Base-by-base conservation (phyloP, 108 stramenopile species). In the Epithemia pelagica region DNA sequence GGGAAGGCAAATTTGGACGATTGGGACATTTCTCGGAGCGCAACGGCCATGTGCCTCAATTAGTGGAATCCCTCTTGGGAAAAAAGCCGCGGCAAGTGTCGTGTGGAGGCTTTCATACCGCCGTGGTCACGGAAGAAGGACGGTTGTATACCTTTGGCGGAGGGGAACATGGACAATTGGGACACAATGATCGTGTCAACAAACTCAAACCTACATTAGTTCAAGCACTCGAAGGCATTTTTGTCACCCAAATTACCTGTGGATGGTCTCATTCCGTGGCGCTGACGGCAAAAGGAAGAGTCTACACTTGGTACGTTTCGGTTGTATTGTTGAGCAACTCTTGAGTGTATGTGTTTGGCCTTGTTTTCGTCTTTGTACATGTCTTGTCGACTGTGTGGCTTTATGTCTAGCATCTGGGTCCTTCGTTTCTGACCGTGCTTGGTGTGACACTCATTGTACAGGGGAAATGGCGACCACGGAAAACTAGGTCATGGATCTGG, bases 211-310 rank as follows among this genome's bases (percentile, higher is more conserved):
- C 95, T 1, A 92, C 91, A 0, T 46, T 89, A 15, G 95, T 95
- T 1, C 74, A 90, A 62, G 90, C 89, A 30, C 67, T 95, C 23
- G 88, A 78, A 22, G 75, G 71, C 20, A 54, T 84, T 15, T 85
- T 89, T 61, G 73, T 92, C n/a, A 79, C 88, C 46, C 88, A 92
- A 76, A 92, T 95, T 64, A 95, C 96, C 2, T 96, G 96, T 74
- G 96, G 96, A 27, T 96, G 96, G 96, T 89, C 88, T 55, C 96
- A 95, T 74, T 91, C 91, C n/a, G 96, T 95, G 1, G 96, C 90
- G 0, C 79, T 96, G 20, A 84, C 86, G 8, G 66, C 77, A 25
- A 72, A 81, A 8, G 90, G 91, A 33, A 64, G 76, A 59, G 91
- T 96, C 18, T 96, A 82, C 64, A 93, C 88, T 10, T 93, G 85